These are phyloP conservation scores for Dissophora ornata DNA, from an alignment of 192 early-diverging fungal genomes.

Conservation along the genomic window DNA sequence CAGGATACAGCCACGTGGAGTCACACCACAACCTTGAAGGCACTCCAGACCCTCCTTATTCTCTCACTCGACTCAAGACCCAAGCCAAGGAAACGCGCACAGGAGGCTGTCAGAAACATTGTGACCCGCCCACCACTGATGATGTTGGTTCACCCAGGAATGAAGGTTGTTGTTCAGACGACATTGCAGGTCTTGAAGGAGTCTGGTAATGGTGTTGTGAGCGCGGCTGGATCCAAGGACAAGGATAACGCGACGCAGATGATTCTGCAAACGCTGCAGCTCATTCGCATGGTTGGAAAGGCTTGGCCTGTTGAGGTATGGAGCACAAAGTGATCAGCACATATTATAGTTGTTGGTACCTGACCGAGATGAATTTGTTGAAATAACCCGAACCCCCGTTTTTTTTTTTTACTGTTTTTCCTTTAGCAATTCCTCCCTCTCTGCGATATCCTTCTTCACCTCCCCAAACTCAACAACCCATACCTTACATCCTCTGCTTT, in stretches of 20 bases:
- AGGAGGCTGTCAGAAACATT: slow-evolving; percentile 81
- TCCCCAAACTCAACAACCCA: slow-evolving; percentile 83
- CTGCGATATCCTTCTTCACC: slow-evolving; percentile 76
- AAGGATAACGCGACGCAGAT: slow-evolving; percentile 50
- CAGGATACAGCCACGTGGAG: slow-evolving; percentile 84
- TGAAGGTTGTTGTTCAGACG: slow-evolving; percentile 48
- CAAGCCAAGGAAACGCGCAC: slow-evolving; percentile 85
- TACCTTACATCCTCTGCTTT: slow-evolving; percentile 83
- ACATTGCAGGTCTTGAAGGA: slow-evolving; percentile 51
- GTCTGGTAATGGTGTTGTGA: slow-evolving; percentile 48
- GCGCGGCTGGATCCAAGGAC: slow-evolving; percentile 51
- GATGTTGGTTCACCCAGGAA: slow-evolving; percentile 42
- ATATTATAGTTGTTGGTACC: too few relatives aligned
- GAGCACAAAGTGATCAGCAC: too few relatives aligned
- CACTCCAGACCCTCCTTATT: slow-evolving; percentile 78
- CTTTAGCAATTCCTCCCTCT: slow-evolving; percentile 69
- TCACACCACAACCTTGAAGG: slow-evolving; percentile 72
- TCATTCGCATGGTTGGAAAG: slow-evolving; percentile 52
- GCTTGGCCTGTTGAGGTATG: slow-evolving; percentile 51
- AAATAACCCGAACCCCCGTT: too few relatives aligned
- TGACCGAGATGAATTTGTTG: background rate
- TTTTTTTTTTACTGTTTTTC: background rate
- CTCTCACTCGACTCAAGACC: slow-evolving; percentile 86
- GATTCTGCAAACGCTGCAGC: slow-evolving; percentile 53
- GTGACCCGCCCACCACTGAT: slow-evolving; percentile 73